Evolutionary conservation across 441 rosid species (phyloP).

Genomic region (Daphne laureola): DNA sequence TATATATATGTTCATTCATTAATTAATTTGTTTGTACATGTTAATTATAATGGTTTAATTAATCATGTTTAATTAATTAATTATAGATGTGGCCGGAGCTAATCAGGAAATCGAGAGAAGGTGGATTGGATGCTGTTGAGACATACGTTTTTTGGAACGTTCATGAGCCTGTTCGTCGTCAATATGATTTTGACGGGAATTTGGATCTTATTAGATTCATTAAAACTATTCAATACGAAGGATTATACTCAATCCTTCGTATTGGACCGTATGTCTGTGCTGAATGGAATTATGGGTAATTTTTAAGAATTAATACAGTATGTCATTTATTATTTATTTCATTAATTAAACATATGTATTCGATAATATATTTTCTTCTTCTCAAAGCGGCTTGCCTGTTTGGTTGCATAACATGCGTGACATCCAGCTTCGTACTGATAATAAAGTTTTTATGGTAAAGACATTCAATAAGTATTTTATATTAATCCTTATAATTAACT

Average conservation of each 20-base stretch:
- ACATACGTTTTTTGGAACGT: conserved; percentile 50
- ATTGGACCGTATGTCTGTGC: conserved; percentile 56
- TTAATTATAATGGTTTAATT: not conserved
- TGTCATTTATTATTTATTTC: not conserved
- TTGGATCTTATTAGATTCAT: conserved; percentile 37
- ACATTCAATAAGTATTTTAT: not conserved
- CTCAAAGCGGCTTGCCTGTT: conserved; percentile 32
- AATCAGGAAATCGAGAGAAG: conserved; percentile 37
- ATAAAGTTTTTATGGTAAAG: conserved; percentile 35
- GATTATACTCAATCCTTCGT: conserved; percentile 37
- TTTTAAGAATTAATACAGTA: not conserved
- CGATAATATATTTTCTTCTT: not conserved
- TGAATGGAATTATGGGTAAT: conserved; percentile 54
- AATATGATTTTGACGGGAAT: conserved; percentile 43
- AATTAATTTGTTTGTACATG: not conserved
- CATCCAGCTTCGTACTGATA: conserved; percentile 31
- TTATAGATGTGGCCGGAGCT: conserved; percentile 58
- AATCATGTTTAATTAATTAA: not conserved
- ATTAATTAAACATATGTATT: not conserved
- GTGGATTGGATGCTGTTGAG: conserved; percentile 43
- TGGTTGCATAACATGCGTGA: conserved; percentile 52
- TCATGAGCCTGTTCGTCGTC: conserved; percentile 41
- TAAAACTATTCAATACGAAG: conserved; percentile 32
- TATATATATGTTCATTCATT: too few species aligned
- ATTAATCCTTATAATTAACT: not conserved